Percentiles rank a stretch among this genome's conserved stretches.
phyloP scores from a whole-genome alignment of 129 eudicot genomes.

The Smallanthus sonchifolius region DNA sequence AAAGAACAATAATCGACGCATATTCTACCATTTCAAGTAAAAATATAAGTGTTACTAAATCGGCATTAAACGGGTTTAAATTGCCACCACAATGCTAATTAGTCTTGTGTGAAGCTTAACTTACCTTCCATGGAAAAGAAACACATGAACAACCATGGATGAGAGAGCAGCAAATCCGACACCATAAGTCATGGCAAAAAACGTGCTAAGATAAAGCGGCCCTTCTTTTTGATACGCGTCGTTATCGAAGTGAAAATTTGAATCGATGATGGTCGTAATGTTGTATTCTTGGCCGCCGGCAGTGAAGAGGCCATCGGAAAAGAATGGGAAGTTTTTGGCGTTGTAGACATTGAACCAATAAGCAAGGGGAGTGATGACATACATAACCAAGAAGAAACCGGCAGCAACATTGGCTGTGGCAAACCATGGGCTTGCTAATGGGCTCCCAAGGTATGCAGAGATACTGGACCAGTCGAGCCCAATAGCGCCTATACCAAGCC shows the following conservation, averaged over 20 bases:
- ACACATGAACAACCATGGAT: slow-evolving; percentile 78
- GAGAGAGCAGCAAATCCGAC: slow-evolving; percentile 92
- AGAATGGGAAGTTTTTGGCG: slow-evolving; percentile 83
- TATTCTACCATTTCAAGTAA: too few relatives aligned
- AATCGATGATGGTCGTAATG: slow-evolving; percentile 68
- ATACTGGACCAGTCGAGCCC: slow-evolving; percentile 91
- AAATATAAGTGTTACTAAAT: not conserved
- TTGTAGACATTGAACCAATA: slow-evolving; percentile 80
- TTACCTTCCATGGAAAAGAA: slow-evolving; percentile 94
- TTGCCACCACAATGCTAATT: too few relatives aligned
- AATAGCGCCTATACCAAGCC: slow-evolving; percentile 75
- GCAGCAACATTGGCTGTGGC: slow-evolving; percentile 96
- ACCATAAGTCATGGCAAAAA: slow-evolving; percentile 94
- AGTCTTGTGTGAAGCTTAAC: not conserved
- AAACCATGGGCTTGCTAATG: slow-evolving; percentile 96
- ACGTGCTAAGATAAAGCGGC: slow-evolving; percentile 79
- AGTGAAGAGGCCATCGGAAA: slow-evolving; percentile 62
- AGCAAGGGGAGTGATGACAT: slow-evolving; percentile 72
- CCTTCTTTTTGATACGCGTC: slow-evolving; percentile 74
- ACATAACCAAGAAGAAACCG: slow-evolving; percentile 84
- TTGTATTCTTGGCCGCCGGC: slow-evolving; percentile 64
- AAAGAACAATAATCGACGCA: too few relatives aligned
- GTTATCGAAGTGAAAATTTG: slow-evolving; percentile 64
- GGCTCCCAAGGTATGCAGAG: slow-evolving; percentile 89
- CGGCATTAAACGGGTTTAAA: too few relatives aligned